Evolutionary conservation across 148 eudicot species (phyloP).

Genomic region (Selenicereus undatus): DNA sequence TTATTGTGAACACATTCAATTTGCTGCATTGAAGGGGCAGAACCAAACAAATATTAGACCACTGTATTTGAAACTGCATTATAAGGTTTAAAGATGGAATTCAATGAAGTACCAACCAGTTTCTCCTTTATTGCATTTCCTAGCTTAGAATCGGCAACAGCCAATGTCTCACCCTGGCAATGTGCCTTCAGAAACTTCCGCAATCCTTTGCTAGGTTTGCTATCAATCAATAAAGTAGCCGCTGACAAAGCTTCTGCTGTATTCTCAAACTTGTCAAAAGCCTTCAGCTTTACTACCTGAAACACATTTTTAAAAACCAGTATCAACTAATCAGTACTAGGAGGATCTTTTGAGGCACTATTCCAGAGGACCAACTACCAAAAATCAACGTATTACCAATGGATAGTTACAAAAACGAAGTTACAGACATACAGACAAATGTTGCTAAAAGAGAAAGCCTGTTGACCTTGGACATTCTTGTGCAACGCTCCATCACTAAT

Average conservation of each 20-base stretch:
- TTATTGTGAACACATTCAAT: slow-evolving; percentile 88
- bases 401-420: too few species aligned
- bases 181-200: slow-evolving; percentile 79
- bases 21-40: slow-evolving; percentile 45
- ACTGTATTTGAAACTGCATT: not conserved
- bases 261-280: slow-evolving; percentile 93
- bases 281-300: slow-evolving; percentile 86
- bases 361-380: not conserved
- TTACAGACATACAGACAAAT: too few species aligned
- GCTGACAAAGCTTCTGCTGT: slow-evolving; percentile 83
- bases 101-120: slow-evolving; percentile 41
- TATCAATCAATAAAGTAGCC: slow-evolving; percentile 64
- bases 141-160: slow-evolving; percentile 91
- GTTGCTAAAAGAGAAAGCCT: too few species aligned
- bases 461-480: too few species aligned
- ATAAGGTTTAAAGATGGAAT: not conserved
- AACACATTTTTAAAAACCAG: slow-evolving; percentile 5
- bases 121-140: slow-evolving; percentile 91
- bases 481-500: not conserved
- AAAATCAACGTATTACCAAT: too few species aligned
- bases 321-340: not conserved
- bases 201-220: slow-evolving; percentile 88
- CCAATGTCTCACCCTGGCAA: slow-evolving; percentile 78
- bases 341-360: not conserved
- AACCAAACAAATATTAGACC: slow-evolving; percentile 10